These are phyloP conservation scores for Coniochaeta pulveracea DNA, from an alignment of 2,329 filamentous ascomycete genomes.

Conservation along the genomic window DNA sequence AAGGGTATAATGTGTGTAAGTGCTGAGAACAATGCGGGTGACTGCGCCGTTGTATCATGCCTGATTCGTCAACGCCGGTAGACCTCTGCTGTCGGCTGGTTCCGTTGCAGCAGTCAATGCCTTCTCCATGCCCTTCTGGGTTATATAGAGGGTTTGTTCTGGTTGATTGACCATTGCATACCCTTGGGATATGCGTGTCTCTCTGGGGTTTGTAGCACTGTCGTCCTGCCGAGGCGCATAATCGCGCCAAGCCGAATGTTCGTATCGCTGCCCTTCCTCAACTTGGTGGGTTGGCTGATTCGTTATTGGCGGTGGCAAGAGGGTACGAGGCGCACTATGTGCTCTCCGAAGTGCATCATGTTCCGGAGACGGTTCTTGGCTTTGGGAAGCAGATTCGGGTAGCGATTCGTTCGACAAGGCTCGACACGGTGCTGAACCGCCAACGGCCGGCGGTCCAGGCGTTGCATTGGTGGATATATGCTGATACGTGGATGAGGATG, in stretches of 20 bases:
- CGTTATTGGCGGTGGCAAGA: too few species aligned
- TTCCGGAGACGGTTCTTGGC: constrained; percentile 2
- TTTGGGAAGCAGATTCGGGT: constrained; percentile 5
- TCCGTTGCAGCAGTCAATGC: background rate
- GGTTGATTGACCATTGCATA: background rate
- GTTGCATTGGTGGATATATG: constrained; percentile 9
- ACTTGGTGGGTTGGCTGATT: too few species aligned
- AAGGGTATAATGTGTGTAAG: background rate
- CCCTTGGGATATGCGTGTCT: background rate
- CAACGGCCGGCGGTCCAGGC: constrained; percentile 4
- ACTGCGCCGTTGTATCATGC: background rate
- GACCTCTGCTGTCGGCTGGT: background rate
- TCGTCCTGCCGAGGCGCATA: background rate
- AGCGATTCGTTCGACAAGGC: too few species aligned
- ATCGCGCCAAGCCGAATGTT: constrained; percentile 1
- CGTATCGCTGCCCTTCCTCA: constrained; percentile 1
- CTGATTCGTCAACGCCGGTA: constrained; percentile 1
- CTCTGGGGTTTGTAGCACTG: background rate
- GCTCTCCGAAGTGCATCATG: too few species aligned
- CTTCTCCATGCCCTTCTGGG: background rate
- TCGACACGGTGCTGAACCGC: constrained; percentile 4
- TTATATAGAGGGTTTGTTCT: background rate
- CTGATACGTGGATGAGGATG: constrained; percentile 3
- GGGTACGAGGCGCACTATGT: too few species aligned
- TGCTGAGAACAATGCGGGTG: background rate